Base-by-base conservation (phyloP, 257 asterid genomes). In the Lycium barbarum region DNA sequence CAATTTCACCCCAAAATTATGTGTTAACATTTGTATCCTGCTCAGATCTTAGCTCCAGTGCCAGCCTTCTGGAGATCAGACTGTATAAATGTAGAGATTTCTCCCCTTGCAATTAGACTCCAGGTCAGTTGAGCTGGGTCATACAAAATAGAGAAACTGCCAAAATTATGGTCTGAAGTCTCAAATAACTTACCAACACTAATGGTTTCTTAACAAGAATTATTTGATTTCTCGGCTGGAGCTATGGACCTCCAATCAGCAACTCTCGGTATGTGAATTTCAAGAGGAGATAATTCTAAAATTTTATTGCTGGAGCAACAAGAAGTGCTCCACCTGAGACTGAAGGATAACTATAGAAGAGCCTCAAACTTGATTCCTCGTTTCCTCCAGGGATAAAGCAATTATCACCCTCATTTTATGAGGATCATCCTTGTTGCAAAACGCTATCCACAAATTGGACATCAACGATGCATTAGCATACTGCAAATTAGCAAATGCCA, bases 401-500 rank as follows among this genome's bases (percentile, higher is more conserved):
- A 87, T 94, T 98, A 86, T 93, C 98, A 2, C 98, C 97, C 13
- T 98, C 99, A 96, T 96, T 87, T 96, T 97, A 80, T 90, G 94
- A 0, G 99, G 98, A 83, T 96, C 99, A 26, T 94, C 98, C 74
- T 94, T 98, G 91, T 96, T 98, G 98, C 97, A 94, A 85, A 88
- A 94, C 4, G 95, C 94, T 95, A 94, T 94, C 7, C 98, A 95
- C 67, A 94, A 83, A 87, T 94, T 93, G 5, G 98, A 93, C 95
- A 96, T 93, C 89, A 96, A 71, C 0, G 97, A 93, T 4, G 99
- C 98, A 88, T 96, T 96, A 1, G 98, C 99, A 74, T 96, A 94
- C 84, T 96, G 98, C 83, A 94, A 91, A 90, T 96, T 94, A 8
- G 99, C 98, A 95, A 93, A 91, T 93, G 98, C 99, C 98, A 95